Percentiles rank a stretch among this genome's conserved stretches.
Evolutionary conservation across 352 stramenopile species (phyloP).

Genomic region (Phytophthora kernoviae): DNA sequence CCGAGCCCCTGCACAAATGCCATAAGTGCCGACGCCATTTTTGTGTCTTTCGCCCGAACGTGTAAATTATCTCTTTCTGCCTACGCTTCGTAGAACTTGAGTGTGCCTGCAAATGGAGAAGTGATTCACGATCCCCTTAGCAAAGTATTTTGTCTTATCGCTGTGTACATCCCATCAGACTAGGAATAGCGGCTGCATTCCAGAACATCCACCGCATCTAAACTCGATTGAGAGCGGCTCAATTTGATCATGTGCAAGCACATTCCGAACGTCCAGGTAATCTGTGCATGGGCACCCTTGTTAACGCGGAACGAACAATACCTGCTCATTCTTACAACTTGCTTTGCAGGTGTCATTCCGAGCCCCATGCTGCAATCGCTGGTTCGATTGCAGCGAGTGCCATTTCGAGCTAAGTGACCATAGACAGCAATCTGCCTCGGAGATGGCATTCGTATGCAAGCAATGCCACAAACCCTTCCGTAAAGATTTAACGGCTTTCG

Average conservation of each 20-base stretch:
- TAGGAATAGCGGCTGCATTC: background rate
- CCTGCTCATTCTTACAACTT: background rate
- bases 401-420: conserved; percentile 75
- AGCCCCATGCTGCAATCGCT: conserved; percentile 71
- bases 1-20: conserved; percentile 42
- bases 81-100: background rate
- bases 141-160: background rate
- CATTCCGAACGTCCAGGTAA: conserved; percentile 41
- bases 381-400: conserved; percentile 83
- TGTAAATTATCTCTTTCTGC: conserved; percentile 16
- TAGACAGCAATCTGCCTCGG: conserved; percentile 34
- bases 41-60: background rate
- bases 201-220: conserved; percentile 7
- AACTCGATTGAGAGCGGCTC: background rate
- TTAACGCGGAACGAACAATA: too few species aligned
- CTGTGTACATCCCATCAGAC: background rate
- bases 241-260: conserved; percentile 54
- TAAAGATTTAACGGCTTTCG: conserved; percentile 61
- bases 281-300: background rate
- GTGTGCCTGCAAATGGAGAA: background rate
- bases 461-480: conserved; percentile 67
- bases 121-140: background rate
- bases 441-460: conserved; percentile 76
- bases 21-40: conserved; percentile 46
- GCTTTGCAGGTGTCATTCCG: conserved; percentile 59